Evolutionary conservation across 371 early-diverging fungal species (phyloP), one percentile per base, ranked within the genome.

Genomic region (Chytridiales sp.): DNA sequence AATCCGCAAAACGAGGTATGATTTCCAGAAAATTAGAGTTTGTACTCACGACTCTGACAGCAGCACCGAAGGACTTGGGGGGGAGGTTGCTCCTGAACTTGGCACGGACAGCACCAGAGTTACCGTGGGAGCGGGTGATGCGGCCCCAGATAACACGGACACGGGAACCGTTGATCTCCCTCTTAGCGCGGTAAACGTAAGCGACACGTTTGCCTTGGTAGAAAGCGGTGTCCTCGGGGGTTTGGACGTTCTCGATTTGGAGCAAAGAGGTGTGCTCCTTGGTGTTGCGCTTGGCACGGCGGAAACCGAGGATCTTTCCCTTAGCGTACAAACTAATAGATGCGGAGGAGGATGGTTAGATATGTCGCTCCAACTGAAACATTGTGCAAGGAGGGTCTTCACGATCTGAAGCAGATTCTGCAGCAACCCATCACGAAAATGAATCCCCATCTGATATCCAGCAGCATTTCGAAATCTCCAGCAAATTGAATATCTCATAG

Each of bases 71-170:
- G 64, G 87, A 78, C 82, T 86, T 86, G 74, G 97, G 89, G 58
- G 97, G 97, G 71, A 98, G 85, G 90, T 95, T 95, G 79, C 83
- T 85, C 79, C 88, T 83, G 90, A 97, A 98, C 80, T 90, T 91
- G 68, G 97, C 98, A 77, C 92, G 87, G 68, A 97, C 98, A 57
- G 89, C 90, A 69, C 98, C 98, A 64, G 87, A 87, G 80, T 87
- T 95, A 67, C 97, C 98, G 81, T 98, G 98, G 71, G 90, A 62
- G 68, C 97, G 89, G 68, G 92, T 88, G 78, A 97, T 81, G 65
- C 90, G 87, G 68, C 98, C 98, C 97, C 96, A 98, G 85, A 97
- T 92, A 75, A 89, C 90, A 73, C 97, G 89, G 82, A 93, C 81
- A 80, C 89, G 87, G 79, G 89, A 85, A 67, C 95, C 96, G 81